Base-by-base conservation (phyloP, 805 yeast genomes). In the Isabelozyma gotoi region DNA sequence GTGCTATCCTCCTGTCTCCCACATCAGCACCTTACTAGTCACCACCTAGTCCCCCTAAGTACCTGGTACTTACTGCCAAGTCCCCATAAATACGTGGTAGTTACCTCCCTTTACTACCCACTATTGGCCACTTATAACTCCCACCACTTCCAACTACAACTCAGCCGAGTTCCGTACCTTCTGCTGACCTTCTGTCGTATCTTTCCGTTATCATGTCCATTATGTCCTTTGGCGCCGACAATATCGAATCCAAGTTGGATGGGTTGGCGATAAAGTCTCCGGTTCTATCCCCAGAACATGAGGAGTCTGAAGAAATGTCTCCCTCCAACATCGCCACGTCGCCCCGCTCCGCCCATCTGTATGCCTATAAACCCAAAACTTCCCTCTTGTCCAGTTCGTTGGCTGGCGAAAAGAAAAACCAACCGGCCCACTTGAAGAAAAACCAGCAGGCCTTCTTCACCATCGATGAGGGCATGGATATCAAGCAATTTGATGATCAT, bases 371-470 rank as follows among this genome's bases (percentile, higher is more conserved):
- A 36, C 49, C 52, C 2, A 43, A 44, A 27, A 49, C 48, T 17
- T 60, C 66, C 32, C 53, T 62, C 7, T 57, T 63, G 27, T 57
- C 66, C 12, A 47, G 56, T 21, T 59, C 67, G 5, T 47, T 63
- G 41, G 67, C 67, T 3, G 53, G 53, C 15, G 62, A 59, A 16
- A 41, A 46, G 7, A 29, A 43, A 14, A 40, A 34, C 8, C 5
- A n/a, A 15, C 11, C 29, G 7, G 29, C 29, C 29, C 7, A 11
- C 29, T 7, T 21, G 7, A 21, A 21, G 11, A 5, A 7, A 19
- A 10, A 6, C 7, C 17, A 18, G 5, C 29, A 44, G 11, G 51
- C 51, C 8, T 43, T 33, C 32, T 46, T 43, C 40, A 42, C 43
- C 31, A 39, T 52, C n/a, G 56, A 52, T 12, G 56, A 51, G 14